Evolutionary conservation across 2,329 filamentous ascomycete species (phyloP).

Genomic region (Calonectria pauciramosa): DNA sequence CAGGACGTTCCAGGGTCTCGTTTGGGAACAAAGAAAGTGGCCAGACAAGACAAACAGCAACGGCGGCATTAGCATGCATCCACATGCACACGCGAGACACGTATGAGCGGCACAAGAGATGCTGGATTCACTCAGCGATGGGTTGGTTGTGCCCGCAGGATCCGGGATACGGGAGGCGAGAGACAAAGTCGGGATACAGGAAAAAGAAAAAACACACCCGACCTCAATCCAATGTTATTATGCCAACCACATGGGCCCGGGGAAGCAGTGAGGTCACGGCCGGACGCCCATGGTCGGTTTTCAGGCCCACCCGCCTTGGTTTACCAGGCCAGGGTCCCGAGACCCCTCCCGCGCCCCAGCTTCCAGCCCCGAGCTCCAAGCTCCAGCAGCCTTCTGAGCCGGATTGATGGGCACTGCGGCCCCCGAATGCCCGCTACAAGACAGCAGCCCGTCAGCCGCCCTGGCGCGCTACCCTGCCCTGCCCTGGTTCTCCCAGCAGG

Average conservation of each 20-base stretch:
- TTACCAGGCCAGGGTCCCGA: constrained; percentile 6
- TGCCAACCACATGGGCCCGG: background rate
- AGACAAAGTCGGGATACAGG: background rate
- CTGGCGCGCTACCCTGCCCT: background rate
- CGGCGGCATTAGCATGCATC: constrained; percentile 9
- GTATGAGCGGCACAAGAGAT: background rate
- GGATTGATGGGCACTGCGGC: background rate
- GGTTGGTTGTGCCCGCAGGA: background rate
- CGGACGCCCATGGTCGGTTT: constrained; percentile 23
- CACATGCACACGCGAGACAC: constrained; percentile 18
- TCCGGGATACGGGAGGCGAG: background rate
- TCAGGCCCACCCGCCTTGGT: constrained; percentile 23
- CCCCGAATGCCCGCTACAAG: background rate
- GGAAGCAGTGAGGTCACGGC: constrained; percentile 7
- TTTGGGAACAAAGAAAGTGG: constrained; percentile 14
- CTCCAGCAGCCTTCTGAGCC: background rate
- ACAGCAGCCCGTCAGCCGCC: background rate
- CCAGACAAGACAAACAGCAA: constrained; percentile 17
- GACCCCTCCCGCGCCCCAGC: constrained; percentile 9
- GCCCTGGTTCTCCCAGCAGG: background rate
- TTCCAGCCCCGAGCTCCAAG: background rate
- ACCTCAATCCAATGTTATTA: constrained; percentile 19
- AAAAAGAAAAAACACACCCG: background rate
- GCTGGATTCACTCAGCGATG: background rate
- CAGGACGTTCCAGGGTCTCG: background rate